phyloP scores from a whole-genome alignment of 495 filamentous ascomycete genomes.

The Letharia lupina region DNA sequence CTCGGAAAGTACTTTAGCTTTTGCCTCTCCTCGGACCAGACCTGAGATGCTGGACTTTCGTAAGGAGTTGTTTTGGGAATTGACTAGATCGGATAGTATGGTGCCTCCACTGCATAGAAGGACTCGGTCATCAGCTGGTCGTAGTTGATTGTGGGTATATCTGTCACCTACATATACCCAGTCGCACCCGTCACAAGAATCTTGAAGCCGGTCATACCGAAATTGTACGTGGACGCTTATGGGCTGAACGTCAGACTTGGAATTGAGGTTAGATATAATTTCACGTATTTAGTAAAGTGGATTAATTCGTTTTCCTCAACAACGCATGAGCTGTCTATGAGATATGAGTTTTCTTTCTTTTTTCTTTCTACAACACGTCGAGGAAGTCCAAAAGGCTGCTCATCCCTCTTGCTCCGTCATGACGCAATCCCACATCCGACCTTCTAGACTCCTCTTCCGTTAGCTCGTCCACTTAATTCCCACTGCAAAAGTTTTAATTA shows the following conservation, averaged over 20 bases:
- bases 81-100: constrained; percentile 3
- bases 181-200: constrained; percentile 1
- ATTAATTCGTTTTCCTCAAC: no score
- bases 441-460: neutral
- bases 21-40: constrained; percentile 14
- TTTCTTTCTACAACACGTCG: no score
- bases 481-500: no score
- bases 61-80: neutral
- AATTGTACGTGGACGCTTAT: no score
- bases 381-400: no score
- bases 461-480: neutral
- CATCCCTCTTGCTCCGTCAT: neutral
- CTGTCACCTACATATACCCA: neutral
- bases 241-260: no score
- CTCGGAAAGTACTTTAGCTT: constrained; percentile 5
- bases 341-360: no score
- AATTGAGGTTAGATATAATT: no score
- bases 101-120: constrained; percentile 6
- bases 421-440: neutral
- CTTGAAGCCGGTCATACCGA: neutral
- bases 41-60: constrained; percentile 5
- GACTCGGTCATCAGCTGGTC: neutral
- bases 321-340: no score
- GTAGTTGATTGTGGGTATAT: neutral
- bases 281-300: no score